Conservation (phyloP, 164 flowering plant genomes). For the Umbellularia californica region DNA sequence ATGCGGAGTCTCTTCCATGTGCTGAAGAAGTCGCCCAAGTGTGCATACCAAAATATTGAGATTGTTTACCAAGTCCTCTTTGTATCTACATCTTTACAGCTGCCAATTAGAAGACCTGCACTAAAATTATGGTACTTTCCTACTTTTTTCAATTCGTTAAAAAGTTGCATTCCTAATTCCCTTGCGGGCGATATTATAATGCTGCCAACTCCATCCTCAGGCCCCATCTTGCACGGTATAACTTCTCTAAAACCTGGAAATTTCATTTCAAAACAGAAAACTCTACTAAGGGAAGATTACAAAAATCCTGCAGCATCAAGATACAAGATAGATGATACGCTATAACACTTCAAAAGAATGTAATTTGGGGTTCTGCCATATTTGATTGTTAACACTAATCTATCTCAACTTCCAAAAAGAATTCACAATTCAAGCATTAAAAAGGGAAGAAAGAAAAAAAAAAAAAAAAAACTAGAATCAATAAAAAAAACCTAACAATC, state of each 20-base stretch:
- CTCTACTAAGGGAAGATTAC: no score
- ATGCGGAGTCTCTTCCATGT: conserved; percentile 95
- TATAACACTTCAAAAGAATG: no score
- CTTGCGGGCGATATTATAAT: conserved; percentile 93
- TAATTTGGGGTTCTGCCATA: no score
- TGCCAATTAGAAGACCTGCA: conserved; percentile 96
- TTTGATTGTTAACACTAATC: no score
- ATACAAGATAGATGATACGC: no score
- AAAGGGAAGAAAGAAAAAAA: no score
- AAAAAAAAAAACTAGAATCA: no score
- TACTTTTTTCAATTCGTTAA: conserved; percentile 64
- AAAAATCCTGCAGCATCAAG: no score
- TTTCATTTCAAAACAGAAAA: no score
- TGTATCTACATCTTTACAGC: conserved; percentile 69
- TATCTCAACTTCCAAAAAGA: no score
- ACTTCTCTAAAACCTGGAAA: conserved; percentile 76
- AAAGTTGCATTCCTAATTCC: conserved; percentile 80
- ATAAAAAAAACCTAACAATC: no score
- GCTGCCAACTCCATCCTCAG: conserved; percentile 89
- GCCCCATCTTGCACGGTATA: conserved; percentile 77
- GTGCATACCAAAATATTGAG: conserved; percentile 89
- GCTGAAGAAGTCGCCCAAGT: conserved; percentile 97
- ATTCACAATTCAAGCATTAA: no score
- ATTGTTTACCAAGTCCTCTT: conserved; percentile 70
- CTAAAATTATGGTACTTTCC: conserved; percentile 80